phyloP scores from a whole-genome alignment of 1,284 basidiomycete species.

The Sphagnurus paluster region DNA sequence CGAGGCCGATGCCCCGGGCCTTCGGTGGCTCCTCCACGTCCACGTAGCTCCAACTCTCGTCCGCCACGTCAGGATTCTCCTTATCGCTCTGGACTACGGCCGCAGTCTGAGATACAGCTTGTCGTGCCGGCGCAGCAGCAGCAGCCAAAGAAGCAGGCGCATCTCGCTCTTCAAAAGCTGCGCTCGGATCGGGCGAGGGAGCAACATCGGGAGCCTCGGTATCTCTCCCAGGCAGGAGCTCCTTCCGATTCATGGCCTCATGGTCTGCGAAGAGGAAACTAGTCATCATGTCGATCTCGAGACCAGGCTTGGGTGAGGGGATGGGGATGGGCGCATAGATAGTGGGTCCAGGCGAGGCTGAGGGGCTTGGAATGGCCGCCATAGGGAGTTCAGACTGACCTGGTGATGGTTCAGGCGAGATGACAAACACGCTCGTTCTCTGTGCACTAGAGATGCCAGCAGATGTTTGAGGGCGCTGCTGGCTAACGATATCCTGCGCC shows the following conservation, averaged over 20 bases:
- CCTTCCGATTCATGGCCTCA: not conserved
- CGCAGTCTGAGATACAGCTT: conserved; percentile 6
- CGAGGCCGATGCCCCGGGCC: conserved; percentile 43
- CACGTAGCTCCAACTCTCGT: conserved; percentile 39
- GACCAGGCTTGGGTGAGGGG: conserved; percentile 11
- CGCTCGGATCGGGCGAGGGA: not conserved
- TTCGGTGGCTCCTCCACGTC: conserved; percentile 29
- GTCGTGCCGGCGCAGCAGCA: conserved; percentile 3
- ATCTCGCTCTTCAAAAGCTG: not conserved
- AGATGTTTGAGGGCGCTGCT: conserved; percentile 9
- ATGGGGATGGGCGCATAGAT: conserved; percentile 27
- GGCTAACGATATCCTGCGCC: conserved; percentile 16
- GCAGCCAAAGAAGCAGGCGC: not conserved
- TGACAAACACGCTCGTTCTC: conserved; percentile 16
- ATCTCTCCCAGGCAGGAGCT: conserved; percentile 1
- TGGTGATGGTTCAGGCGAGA: conserved; percentile 11
- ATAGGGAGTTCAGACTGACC: conserved; percentile 11
- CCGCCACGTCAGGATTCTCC: conserved; percentile 48
- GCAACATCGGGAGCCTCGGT: not conserved
- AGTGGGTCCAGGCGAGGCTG: conserved; percentile 12
- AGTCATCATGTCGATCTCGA: conserved; percentile 18
- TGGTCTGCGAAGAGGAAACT: conserved; percentile 8
- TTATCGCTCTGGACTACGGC: conserved; percentile 36
- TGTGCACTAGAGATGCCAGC: conserved; percentile 1
- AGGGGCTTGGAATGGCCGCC: conserved; percentile 9